Evolutionary conservation across 2,329 filamentous ascomycete species (phyloP).

Genomic region (Clonostachys solani): DNA sequence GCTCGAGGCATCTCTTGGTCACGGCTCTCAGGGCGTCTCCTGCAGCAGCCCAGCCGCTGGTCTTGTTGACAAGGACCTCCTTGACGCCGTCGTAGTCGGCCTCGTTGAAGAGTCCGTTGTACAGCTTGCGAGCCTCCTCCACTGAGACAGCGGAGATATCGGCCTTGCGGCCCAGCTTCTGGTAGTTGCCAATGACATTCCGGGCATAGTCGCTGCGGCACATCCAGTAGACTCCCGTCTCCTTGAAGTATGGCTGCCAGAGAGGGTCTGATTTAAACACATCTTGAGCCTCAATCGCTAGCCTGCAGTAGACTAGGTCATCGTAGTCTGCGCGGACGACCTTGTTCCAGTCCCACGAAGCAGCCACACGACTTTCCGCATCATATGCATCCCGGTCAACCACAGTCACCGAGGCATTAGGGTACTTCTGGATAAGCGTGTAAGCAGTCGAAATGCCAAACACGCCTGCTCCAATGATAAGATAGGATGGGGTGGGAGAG

Average conservation of each 20-base stretch:
- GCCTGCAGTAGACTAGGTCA: constrained; percentile 56
- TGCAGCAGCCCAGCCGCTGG: constrained; percentile 61
- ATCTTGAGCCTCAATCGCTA: constrained; percentile 63
- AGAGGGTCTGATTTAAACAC: constrained; percentile 54
- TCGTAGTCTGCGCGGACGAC: constrained; percentile 67
- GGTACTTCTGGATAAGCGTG: constrained; percentile 48
- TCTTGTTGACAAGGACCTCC: constrained; percentile 56
- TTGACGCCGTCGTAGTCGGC: constrained; percentile 56
- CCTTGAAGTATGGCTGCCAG: constrained; percentile 52
- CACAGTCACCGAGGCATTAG: constrained; percentile 46
- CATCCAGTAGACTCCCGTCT: constrained; percentile 55
- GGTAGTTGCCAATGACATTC: constrained; percentile 49
- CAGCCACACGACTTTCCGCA: constrained; percentile 44
- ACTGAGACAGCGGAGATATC: constrained; percentile 38
- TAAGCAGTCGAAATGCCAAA: constrained; percentile 65
- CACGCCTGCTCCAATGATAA: constrained; percentile 62
- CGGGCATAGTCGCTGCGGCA: constrained; percentile 44
- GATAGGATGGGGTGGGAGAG: constrained; percentile 24
- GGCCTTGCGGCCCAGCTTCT: constrained; percentile 29
- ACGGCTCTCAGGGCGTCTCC: constrained; percentile 51
- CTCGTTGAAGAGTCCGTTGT: constrained; percentile 53
- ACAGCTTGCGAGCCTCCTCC: constrained; percentile 42
- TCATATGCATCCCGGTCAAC: constrained; percentile 52
- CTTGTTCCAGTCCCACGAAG: constrained; percentile 72
- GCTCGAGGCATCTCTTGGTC: constrained; percentile 43